These are phyloP conservation scores for Colletotrichum sp. DNA, from an alignment of 2,329 filamentous ascomycete genomes.

Conservation along the genomic window DNA sequence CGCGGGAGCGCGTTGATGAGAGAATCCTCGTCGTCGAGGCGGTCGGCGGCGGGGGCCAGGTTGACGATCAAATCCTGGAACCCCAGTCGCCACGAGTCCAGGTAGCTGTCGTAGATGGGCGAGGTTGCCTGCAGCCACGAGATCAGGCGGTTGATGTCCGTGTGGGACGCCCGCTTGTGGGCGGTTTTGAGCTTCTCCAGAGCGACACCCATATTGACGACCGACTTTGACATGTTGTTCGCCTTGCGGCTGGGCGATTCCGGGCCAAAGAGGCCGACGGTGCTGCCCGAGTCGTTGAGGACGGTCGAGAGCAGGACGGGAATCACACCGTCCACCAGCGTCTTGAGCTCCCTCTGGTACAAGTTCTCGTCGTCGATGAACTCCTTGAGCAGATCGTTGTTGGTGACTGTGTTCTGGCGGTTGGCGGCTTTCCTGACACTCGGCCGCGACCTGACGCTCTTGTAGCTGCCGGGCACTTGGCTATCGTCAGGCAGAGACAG, in stretches of 20 bases:
- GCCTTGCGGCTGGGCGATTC: slow-evolving; percentile 56
- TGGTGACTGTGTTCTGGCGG: slow-evolving; percentile 69
- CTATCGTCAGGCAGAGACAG: slow-evolving; percentile 73
- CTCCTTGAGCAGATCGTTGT: slow-evolving; percentile 79
- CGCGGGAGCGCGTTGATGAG: slow-evolving; percentile 63
- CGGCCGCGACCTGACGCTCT: slow-evolving; percentile 76
- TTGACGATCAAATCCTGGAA: slow-evolving; percentile 97
- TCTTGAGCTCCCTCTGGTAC: slow-evolving; percentile 90
- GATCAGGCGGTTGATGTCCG: slow-evolving; percentile 74
- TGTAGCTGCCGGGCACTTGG: slow-evolving; percentile 62
- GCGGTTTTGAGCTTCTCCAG: slow-evolving; percentile 82
- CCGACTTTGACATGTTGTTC: slow-evolving; percentile 77
- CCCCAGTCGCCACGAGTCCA: slow-evolving; percentile 87
- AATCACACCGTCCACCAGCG: slow-evolving; percentile 92
- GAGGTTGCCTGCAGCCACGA: slow-evolving; percentile 82
- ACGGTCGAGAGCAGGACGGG: slow-evolving; percentile 89
- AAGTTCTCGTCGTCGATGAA: slow-evolving; percentile 83
- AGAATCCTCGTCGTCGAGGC: slow-evolving; percentile 63
- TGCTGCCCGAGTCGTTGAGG: slow-evolving; percentile 70
- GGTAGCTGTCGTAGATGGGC: slow-evolving; percentile 82
- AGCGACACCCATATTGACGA: slow-evolving; percentile 91
- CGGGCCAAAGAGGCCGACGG: slow-evolving; percentile 71
- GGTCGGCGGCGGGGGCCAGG: slow-evolving; percentile 70
- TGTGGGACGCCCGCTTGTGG: slow-evolving; percentile 80
- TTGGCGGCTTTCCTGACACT: slow-evolving; percentile 79